Evolutionary conservation across 164 flowering plant genomes (phyloP).

Genomic region (Chloranthus sessilifolius): DNA sequence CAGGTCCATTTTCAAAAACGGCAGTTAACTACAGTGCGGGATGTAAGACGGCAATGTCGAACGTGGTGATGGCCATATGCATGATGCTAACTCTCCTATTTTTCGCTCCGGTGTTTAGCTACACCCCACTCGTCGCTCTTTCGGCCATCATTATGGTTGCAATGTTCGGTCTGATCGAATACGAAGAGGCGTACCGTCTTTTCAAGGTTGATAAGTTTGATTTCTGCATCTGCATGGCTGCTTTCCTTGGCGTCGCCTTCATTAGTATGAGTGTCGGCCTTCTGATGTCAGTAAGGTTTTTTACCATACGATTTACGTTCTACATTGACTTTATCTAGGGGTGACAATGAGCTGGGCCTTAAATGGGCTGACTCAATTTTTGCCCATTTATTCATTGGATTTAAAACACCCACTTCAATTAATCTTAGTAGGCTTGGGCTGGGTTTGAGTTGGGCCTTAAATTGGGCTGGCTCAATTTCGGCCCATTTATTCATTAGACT

Average conservation of each 20-base stretch:
- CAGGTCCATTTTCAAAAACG: slow-evolving; percentile 90
- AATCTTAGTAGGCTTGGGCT: no score
- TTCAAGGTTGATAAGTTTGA: slow-evolving; percentile 79
- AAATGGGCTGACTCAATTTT: no score
- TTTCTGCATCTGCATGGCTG: slow-evolving; percentile 67
- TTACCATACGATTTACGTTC: background rate
- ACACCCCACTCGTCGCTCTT: slow-evolving; percentile 87
- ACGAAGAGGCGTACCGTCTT: slow-evolving; percentile 43
- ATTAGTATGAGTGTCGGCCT: slow-evolving; percentile 77
- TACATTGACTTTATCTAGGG: no score
- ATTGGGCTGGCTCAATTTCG: no score
- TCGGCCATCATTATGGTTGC: slow-evolving; percentile 86
- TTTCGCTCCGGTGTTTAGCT: slow-evolving; percentile 69
- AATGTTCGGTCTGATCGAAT: slow-evolving; percentile 79
- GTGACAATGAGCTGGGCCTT: no score
- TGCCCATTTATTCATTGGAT: no score
- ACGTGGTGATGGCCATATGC: slow-evolving; percentile 60
- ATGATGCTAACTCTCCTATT: slow-evolving; percentile 68
- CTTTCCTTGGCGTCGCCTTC: slow-evolving; percentile 69
- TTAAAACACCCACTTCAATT: no score
- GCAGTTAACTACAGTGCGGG: slow-evolving; percentile 90
- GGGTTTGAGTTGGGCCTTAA: no score
- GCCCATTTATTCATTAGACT: no score
- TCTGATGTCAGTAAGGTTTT: slow-evolving; percentile 47
- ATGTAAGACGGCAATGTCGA: slow-evolving; percentile 61